phyloP scores from a whole-genome alignment of 169 alveolate genomes.

The Sarcocystis neurona region DNA sequence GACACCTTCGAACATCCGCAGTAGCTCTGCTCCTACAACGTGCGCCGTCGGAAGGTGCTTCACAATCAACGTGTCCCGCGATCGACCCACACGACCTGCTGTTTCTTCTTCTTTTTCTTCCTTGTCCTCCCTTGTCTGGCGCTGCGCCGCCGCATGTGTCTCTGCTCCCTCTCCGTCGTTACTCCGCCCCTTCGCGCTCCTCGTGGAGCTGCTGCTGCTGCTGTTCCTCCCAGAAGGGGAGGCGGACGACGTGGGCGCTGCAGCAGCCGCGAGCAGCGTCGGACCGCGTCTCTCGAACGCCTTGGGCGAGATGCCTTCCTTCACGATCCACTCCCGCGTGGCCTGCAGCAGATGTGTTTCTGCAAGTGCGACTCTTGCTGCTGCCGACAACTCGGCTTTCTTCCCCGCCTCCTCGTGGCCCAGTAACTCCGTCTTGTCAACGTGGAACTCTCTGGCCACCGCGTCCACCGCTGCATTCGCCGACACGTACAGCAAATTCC shows the following conservation, averaged over 20 bases:
- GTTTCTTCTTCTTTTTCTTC: background rate
- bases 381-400: conserved; percentile 42
- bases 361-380: conserved; percentile 72
- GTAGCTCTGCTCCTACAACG: conserved; percentile 59
- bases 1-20: conserved; percentile 79
- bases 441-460: conserved; percentile 81
- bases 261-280: conserved; percentile 48
- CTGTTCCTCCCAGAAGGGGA: no score
- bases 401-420: conserved; percentile 66
- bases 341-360: conserved; percentile 92
- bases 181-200: background rate
- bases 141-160: background rate
- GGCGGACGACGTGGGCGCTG: no score
- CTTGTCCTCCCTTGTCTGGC: background rate
- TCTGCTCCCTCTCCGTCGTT: background rate
- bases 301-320: conserved; percentile 88
- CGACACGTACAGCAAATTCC: conserved; percentile 95
- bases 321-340: conserved; percentile 92
- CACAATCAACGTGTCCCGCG: conserved; percentile 71
- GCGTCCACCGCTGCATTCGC: conserved; percentile 91
- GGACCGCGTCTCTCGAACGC: conserved; percentile 78
- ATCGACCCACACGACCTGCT: background rate
- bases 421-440: conserved; percentile 84
- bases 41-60: conserved; percentile 72
- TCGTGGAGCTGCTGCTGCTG: background rate